These are phyloP conservation scores for Amylocystis lapponica DNA, from an alignment of 768 basidiomycete genomes.

Conservation along the genomic window DNA sequence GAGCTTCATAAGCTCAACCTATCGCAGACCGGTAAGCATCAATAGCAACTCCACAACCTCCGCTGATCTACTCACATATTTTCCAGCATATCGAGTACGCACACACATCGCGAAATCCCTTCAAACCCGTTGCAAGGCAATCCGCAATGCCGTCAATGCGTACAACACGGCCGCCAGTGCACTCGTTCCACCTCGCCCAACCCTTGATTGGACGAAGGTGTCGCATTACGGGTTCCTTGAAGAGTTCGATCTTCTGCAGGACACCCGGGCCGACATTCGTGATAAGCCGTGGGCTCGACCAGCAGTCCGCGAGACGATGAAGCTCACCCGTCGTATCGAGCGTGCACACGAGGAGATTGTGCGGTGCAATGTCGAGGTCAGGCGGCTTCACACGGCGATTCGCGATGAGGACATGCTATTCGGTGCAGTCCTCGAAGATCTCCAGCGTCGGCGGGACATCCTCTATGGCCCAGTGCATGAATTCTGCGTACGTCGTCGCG, in stretches of 20 bases:
- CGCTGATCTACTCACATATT: background rate
- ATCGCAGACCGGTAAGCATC: slow-evolving; percentile 26
- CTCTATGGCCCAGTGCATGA: background rate
- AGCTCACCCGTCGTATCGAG: slow-evolving; percentile 9
- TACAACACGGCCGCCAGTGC: slow-evolving; percentile 24
- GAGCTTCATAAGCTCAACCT: slow-evolving; percentile 34
- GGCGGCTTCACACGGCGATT: slow-evolving; percentile 21
- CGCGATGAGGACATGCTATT: slow-evolving; percentile 15
- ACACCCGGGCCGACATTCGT: slow-evolving; percentile 17
- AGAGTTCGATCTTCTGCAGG: slow-evolving; percentile 24
- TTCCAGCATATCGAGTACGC: slow-evolving; percentile 24
- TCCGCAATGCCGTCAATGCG: slow-evolving; percentile 17
- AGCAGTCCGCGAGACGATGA: slow-evolving; percentile 17
- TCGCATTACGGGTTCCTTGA: slow-evolving; percentile 24
- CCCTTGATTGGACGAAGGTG: slow-evolving; percentile 19
- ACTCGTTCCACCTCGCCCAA: slow-evolving; percentile 15
- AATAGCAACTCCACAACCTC: background rate
- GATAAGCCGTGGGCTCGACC: slow-evolving; percentile 23
- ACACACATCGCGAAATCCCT: slow-evolving; percentile 25
- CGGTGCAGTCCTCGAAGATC: background rate
- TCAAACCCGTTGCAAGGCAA: slow-evolving; percentile 16
- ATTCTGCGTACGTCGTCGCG: slow-evolving; percentile 1
- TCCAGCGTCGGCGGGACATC: background rate
- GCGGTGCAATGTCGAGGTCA: slow-evolving; percentile 18
- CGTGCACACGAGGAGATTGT: slow-evolving; percentile 22